Base-by-base conservation (phyloP, 345 rosid genomes). In the Salix exigua region DNA sequence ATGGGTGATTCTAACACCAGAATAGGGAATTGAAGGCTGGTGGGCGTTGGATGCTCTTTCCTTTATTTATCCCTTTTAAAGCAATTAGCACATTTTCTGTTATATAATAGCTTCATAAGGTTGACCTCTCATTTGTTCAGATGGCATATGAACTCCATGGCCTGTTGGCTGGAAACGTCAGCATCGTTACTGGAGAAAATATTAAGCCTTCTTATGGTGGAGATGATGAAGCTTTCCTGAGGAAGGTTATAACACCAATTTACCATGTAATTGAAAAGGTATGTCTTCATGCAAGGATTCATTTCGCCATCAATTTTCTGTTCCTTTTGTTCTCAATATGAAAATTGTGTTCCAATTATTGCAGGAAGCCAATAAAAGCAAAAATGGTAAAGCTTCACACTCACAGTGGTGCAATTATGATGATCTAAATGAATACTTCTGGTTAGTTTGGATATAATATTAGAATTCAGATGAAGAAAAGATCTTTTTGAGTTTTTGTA, bases 71-170 rank as follows among this genome's bases (percentile, higher is more conserved):
- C 69, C 7, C 25, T 77, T 64, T 38, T 33, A 40, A 30, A 28
- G 48, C n/a, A 60, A 77, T 40, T 18, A 33, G n/a, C 66, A 55
- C 77, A 42, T 51, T 25, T 51, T 67, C 26, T 72, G 14, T 58
- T 26, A 8, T 30, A 11, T 58, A 61, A 68, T 25, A 74, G 51
- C 75, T 67, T 28, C 25, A 10, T 16, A 51, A 76, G 10, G 46
- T 63, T 62, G 28, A 28, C 18, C 50, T 73, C 21, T 13, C 63
- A 37, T 80, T 60, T 83, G 66, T 65, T 80, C 89, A 96, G 98
- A 93, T 96, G 99, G 98, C 99, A 73, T 93, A 93, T 85, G 99
- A 96, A 84, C 97, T 96, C 80, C 97, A 93, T 78, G 97, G 97
- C 77, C 89, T 96, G 78, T 79, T 96, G 90, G 96, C 97, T 70